These are phyloP conservation scores for Hypoxylon lienhwacheense DNA, from an alignment of 495 filamentous ascomycete genomes.

Conservation along the genomic window DNA sequence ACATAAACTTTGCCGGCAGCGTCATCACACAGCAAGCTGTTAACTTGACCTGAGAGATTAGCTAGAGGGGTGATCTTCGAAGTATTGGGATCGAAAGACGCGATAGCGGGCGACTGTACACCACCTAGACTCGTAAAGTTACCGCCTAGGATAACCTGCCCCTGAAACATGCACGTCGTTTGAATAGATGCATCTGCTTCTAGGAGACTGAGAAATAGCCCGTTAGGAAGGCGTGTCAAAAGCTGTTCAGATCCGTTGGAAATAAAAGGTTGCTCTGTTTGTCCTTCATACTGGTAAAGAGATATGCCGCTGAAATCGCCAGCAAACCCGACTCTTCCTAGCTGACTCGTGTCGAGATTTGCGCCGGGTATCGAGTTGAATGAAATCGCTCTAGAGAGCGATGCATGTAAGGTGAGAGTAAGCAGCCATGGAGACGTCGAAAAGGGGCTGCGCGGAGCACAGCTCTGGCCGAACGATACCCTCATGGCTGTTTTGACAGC, in stretches of 20 bases:
- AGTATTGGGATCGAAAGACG: slow-evolving; percentile 73
- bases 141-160: slow-evolving; percentile 77
- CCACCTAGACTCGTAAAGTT: slow-evolving; percentile 94
- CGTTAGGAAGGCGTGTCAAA: slow-evolving; percentile 82
- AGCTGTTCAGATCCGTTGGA: slow-evolving; percentile 81
- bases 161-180: slow-evolving; percentile 82
- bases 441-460: slow-evolving; percentile 38
- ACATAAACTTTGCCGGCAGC: slow-evolving; percentile 84
- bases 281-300: slow-evolving; percentile 79
- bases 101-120: slow-evolving; percentile 73
- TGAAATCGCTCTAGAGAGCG: slow-evolving; percentile 61
- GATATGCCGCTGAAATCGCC: slow-evolving; percentile 93
- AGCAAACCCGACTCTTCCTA: slow-evolving; percentile 83
- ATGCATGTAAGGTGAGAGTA: slow-evolving; percentile 47
- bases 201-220: slow-evolving; percentile 71
- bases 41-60: slow-evolving; percentile 80
- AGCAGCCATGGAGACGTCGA: slow-evolving; percentile 37
- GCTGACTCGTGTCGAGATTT: slow-evolving; percentile 75
- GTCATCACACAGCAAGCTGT: slow-evolving; percentile 79
- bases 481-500: slow-evolving; percentile 42
- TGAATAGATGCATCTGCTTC: slow-evolving; percentile 79
- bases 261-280: slow-evolving; percentile 66
- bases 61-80: slow-evolving; percentile 67
- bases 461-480: slow-evolving; percentile 40
- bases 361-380: slow-evolving; percentile 73